Conservation (phyloP, 116 monocot genomes). For the Dioscorea cayenensis region DNA sequence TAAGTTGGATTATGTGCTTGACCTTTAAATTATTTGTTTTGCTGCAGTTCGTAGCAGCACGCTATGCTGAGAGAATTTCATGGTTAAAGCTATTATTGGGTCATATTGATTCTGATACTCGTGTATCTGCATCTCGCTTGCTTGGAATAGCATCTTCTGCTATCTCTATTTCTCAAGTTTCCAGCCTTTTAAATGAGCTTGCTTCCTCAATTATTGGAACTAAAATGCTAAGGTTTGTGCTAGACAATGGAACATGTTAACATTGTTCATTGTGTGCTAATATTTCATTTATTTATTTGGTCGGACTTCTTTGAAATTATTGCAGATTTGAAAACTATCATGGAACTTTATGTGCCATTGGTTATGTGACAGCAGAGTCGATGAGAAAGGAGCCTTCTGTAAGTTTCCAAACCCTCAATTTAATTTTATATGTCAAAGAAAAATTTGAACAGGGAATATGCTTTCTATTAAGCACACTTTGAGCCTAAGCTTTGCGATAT, state of each 20-base stretch:
- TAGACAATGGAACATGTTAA: background rate
- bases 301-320: slow-evolving; percentile 2
- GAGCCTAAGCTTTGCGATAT: too few species aligned
- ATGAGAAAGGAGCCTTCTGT: slow-evolving; percentile 53
- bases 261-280: background rate
- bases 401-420: slow-evolving; percentile 11
- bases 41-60: slow-evolving; percentile 53
- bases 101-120: slow-evolving; percentile 80
- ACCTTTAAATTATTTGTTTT: slow-evolving; percentile 6
- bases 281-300: background rate
- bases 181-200: slow-evolving; percentile 51
- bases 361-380: slow-evolving; percentile 72
- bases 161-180: slow-evolving; percentile 38
- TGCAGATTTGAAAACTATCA: slow-evolving; percentile 84
- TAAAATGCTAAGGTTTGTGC: slow-evolving; percentile 52
- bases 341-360: slow-evolving; percentile 81
- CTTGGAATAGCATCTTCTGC: slow-evolving; percentile 68
- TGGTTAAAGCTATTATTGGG: slow-evolving; percentile 80
- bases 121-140: slow-evolving; percentile 78
- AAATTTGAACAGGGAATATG: background rate
- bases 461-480: too few species aligned
- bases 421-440: background rate
- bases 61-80: slow-evolving; percentile 51
- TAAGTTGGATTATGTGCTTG: slow-evolving; percentile 1
- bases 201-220: slow-evolving; percentile 22